phyloP scores from a whole-genome alignment of 768 basidiomycete species.

The Hemileccinum impolitum region DNA sequence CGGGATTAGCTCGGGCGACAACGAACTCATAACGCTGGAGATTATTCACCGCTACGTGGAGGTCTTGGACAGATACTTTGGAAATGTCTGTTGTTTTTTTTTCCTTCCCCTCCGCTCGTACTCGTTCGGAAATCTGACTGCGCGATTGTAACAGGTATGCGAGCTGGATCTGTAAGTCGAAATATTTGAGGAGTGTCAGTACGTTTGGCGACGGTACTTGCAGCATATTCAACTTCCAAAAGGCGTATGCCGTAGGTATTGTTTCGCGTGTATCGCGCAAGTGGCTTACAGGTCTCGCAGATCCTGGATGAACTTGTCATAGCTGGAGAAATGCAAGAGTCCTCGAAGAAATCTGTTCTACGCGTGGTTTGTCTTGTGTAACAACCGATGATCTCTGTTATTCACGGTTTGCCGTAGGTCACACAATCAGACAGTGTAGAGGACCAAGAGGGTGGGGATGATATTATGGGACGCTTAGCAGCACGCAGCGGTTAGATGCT shows the following conservation, averaged over 20 bases:
- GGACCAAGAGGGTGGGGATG: conserved; percentile 83
- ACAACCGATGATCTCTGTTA: conserved; percentile 8
- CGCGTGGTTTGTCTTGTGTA: conserved; percentile 43
- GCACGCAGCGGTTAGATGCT: conserved; percentile 62
- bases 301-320: conserved; percentile 92
- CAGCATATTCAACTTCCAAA: conserved; percentile 97
- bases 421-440: conserved; percentile 82
- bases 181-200: background rate
- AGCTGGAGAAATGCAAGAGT: conserved; percentile 91
- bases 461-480: conserved; percentile 72
- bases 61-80: conserved; percentile 65
- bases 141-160: conserved; percentile 55
- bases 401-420: conserved; percentile 44
- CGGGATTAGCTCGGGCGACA: conserved; percentile 79
- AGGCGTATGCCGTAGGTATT: conserved; percentile 75
- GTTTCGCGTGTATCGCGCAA: background rate
- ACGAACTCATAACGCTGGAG: conserved; percentile 89
- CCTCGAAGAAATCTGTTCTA: conserved; percentile 71
- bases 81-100: conserved; percentile 34
- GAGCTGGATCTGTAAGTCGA: conserved; percentile 82
- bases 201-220: background rate
- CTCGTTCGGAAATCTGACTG: background rate
- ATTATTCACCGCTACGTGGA: conserved; percentile 94
- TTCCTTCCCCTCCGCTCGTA: background rate
- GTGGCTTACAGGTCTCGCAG: conserved; percentile 32